These are phyloP conservation scores for Hippophae rhamnoides DNA, from an alignment of 306 rosid genomes.

Conservation along the genomic window DNA sequence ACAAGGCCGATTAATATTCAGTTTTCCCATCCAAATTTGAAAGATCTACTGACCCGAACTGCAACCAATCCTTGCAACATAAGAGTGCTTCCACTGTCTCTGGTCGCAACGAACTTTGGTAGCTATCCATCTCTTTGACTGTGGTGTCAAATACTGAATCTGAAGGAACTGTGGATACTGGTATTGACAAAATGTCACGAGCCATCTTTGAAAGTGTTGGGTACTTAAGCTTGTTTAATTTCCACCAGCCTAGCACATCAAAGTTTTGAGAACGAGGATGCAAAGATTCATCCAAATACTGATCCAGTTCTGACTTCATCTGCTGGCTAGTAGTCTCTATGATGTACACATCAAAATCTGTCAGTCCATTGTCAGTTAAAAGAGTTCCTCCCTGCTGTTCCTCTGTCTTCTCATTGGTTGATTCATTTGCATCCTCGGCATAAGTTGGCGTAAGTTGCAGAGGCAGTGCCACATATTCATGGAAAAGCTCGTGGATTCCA, in stretches of 20 bases:
- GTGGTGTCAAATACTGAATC: slow-evolving; percentile 48
- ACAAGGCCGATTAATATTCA: slow-evolving; percentile 27
- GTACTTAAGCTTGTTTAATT: slow-evolving; percentile 73
- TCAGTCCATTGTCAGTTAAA: slow-evolving; percentile 62
- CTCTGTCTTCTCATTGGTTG: slow-evolving; percentile 28
- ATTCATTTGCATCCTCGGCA: slow-evolving; percentile 53
- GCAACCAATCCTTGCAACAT: slow-evolving; percentile 96
- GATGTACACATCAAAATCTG: slow-evolving; percentile 86
- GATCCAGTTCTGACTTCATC: slow-evolving; percentile 79
- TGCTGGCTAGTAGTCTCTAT: slow-evolving; percentile 89
- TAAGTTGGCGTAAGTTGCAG: slow-evolving; percentile 76
- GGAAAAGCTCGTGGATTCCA: slow-evolving; percentile 81
- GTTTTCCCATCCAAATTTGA: slow-evolving; percentile 41
- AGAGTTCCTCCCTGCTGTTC: slow-evolving; percentile 49
- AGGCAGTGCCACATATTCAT: slow-evolving; percentile 72
- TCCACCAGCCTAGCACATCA: slow-evolving; percentile 91
- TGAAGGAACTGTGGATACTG: slow-evolving; percentile 50
- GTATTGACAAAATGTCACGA: slow-evolving; percentile 67
- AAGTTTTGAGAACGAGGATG: slow-evolving; percentile 77
- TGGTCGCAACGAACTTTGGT: slow-evolving; percentile 67
- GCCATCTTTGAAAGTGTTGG: slow-evolving; percentile 97
- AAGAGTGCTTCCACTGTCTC: slow-evolving; percentile 84
- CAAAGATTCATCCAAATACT: slow-evolving; percentile 80
- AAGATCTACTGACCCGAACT: slow-evolving; percentile 34
- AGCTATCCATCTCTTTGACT: slow-evolving; percentile 66